Evolutionary conservation across 495 filamentous ascomycete species (phyloP), one percentile per base, ranked within the genome.

Genomic region (Xylaria bambusicola): DNA sequence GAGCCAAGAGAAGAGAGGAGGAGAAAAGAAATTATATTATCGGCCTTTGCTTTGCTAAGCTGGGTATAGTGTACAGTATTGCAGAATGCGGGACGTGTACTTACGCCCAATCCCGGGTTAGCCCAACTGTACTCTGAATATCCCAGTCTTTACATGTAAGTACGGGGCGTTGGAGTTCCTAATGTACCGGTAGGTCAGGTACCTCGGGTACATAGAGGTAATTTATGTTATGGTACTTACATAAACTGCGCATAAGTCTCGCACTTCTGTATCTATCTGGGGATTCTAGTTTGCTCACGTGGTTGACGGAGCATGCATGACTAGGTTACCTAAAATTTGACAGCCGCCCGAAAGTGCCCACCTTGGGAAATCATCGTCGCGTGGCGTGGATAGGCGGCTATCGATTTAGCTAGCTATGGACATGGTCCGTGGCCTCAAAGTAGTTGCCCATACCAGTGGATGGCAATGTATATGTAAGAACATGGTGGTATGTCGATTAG

Each of bases 311-410:
- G 27, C 40, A 60, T 60, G 57, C 57, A 53, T 48, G 49, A 60
- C 57, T 31, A 20, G 57, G 40, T 46, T 60, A 26, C 3, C 33
- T 52, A 40, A 60, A 44, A 51, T 52, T 60, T 60, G 57, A 60
- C 57, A 60, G 57, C 57, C 31, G 48, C 57, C 41, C 20, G 23
- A 29, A n/a, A 24, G 26, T 57, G 55, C 17, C 33, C 55, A 41
- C 42, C 18, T 57, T 1, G 27, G 26, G 31, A 36, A 33, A 46
- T 17, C 53, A 24, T 58, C 45, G 18, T 50, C 44, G 44, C 31
- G 23, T 41, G 20, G 53, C 29, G 42, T 31, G 33, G 17, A 42
- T 20, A 41, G 27, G 48, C 23, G 17, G 17, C 21, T 33, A n/a
- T 26, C n/a, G n/a, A n/a, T n/a, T n/a, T n/a, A n/a, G 12, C 26